Percentiles rank a stretch among this genome's conserved stretches.
These are phyloP conservation scores for Aspergillus haitiensis DNA, from an alignment of 495 filamentous ascomycete species.

Conservation along the genomic window DNA sequence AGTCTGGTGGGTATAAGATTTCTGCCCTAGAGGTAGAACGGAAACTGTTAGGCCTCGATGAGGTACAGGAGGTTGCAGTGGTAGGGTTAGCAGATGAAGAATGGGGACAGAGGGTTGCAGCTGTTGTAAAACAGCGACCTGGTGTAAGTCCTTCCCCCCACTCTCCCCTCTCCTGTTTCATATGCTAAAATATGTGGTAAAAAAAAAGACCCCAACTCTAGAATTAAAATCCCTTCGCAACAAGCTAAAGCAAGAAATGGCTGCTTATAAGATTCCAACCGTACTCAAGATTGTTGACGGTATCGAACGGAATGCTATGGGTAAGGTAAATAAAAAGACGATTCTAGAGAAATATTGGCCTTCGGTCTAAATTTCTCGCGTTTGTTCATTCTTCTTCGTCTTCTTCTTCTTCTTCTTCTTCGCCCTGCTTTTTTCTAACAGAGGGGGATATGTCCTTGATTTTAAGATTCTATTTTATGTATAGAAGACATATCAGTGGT, in stretches of 20 bases:
- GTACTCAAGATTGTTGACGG: slow-evolving; percentile 45
- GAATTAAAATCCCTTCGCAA: slow-evolving; percentile 38
- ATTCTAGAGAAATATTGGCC: slow-evolving; percentile 49
- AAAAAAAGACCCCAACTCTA: slow-evolving; percentile 31
- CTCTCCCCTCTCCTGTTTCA: neutral
- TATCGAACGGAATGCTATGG: slow-evolving; percentile 53
- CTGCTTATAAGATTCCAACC: slow-evolving; percentile 50
- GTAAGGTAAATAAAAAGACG: slow-evolving; percentile 50
- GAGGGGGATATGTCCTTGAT: no score
- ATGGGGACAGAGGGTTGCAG: slow-evolving; percentile 49
- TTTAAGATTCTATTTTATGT: neutral
- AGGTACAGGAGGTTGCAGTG: slow-evolving; percentile 44
- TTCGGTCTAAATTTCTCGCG: slow-evolving; percentile 7
- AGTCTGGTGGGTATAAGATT: slow-evolving; percentile 50
- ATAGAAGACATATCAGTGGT: no score
- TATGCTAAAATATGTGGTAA: slow-evolving; percentile 16
- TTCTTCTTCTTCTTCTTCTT: neutral
- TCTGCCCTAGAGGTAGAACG: slow-evolving; percentile 48
- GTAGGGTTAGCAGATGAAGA: slow-evolving; percentile 46
- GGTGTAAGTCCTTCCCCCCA: slow-evolving; percentile 33
- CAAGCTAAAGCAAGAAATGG: slow-evolving; percentile 44
- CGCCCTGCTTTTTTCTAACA: no score
- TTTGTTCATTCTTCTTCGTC: neutral
- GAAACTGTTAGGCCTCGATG: slow-evolving; percentile 39
- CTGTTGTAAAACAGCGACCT: slow-evolving; percentile 42